A percentile compares a stretch with the other conserved stretches of the same genome.
Conservation (phyloP, 306 rosid species). For the Acacia acuminata region DNA sequence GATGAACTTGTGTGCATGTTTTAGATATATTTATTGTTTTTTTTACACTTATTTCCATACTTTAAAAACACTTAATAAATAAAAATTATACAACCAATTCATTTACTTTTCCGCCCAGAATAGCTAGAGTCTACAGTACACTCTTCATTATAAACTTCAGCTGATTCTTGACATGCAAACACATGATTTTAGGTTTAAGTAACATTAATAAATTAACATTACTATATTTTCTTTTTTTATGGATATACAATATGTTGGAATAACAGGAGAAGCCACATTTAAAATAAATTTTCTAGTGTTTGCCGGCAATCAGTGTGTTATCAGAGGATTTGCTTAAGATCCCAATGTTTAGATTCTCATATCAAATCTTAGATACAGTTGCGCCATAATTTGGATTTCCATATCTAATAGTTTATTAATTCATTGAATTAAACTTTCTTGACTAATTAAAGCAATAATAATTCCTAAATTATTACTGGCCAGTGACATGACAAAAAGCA, state of each 20-base stretch:
- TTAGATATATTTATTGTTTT: not conserved
- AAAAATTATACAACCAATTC: not conserved
- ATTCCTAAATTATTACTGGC: not conserved
- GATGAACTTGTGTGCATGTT: not conserved
- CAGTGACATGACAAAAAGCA: not conserved
- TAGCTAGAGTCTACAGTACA: slow-evolving; percentile 25
- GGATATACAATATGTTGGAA: slow-evolving; percentile 34
- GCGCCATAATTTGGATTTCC: slow-evolving; percentile 40
- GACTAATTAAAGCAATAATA: not conserved
- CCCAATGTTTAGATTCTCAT: slow-evolving; percentile 45
- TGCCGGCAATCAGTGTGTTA: slow-evolving; percentile 49
- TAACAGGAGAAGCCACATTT: slow-evolving; percentile 44
- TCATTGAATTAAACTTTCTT: not conserved
- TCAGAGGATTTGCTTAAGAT: slow-evolving; percentile 37
- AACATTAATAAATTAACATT: slow-evolving; percentile 13
- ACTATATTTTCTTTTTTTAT: not conserved
- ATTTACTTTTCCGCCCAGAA: not conserved
- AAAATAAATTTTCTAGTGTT: slow-evolving; percentile 20
- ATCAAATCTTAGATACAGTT: slow-evolving; percentile 37
- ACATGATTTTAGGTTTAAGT: slow-evolving; percentile 20
- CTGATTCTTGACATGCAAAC: slow-evolving; percentile 37
- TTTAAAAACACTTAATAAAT: not conserved
- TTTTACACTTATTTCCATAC: not conserved
- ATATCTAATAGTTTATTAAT: slow-evolving; percentile 31
- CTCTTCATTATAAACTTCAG: not conserved